Conservation (phyloP, 2,329 filamentous ascomycete species). For the Fonsecaea erecta region DNA sequence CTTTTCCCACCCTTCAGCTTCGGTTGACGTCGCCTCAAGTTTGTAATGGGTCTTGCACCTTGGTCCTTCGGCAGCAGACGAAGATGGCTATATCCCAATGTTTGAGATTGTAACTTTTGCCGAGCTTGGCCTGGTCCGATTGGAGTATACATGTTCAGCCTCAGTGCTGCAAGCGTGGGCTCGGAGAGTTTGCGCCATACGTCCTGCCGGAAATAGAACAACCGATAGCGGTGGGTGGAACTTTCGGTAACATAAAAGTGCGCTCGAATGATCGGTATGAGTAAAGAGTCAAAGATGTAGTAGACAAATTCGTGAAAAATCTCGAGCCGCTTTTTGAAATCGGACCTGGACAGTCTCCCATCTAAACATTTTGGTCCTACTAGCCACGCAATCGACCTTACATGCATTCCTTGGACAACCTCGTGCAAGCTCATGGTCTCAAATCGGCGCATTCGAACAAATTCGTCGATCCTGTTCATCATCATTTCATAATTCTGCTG, state of each 20-base stretch:
- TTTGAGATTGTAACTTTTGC: conserved; percentile 63
- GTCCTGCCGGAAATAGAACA: conserved; percentile 96
- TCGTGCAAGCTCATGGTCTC: conserved; percentile 82
- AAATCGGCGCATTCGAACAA: conserved; percentile 76
- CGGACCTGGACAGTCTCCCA: conserved; percentile 69
- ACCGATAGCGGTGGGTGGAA: conserved; percentile 73
- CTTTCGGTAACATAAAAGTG: conserved; percentile 97
- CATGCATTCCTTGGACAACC: conserved; percentile 74
- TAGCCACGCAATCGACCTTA: conserved; percentile 75
- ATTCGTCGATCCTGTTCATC: conserved; percentile 72
- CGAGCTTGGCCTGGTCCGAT: conserved; percentile 63
- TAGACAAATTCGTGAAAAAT: conserved; percentile 86
- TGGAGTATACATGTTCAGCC: conserved; percentile 76
- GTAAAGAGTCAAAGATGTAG: conserved; percentile 87
- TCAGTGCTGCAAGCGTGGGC: conserved; percentile 71
- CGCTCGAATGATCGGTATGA: conserved; percentile 82
- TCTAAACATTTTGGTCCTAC: conserved; percentile 52
- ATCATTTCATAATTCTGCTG: conserved; percentile 66
- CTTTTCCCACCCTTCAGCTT: conserved; percentile 58
- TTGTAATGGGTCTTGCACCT: conserved; percentile 83
- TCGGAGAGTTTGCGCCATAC: conserved; percentile 80
- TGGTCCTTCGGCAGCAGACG: conserved; percentile 79
- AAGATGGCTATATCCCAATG: conserved; percentile 76
- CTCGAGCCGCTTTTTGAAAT: conserved; percentile 75
- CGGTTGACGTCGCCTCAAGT: conserved; percentile 70